These are phyloP conservation scores for Acanthamoeba triangularis DNA, from an alignment of 208 protist species.

Conservation along the genomic window DNA sequence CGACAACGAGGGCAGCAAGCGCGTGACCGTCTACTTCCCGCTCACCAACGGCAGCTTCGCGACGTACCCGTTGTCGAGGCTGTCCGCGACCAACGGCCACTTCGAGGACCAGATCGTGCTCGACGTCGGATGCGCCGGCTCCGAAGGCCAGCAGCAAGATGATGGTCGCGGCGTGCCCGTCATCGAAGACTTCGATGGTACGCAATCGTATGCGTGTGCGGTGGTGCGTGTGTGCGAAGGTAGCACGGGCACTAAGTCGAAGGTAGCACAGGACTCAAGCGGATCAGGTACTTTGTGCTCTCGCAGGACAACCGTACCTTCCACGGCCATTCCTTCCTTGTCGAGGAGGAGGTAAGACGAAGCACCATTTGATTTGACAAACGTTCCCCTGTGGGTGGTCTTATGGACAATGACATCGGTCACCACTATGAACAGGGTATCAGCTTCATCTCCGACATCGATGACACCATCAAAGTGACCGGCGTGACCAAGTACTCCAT, in stretches of 20 bases:
- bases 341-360: not conserved
- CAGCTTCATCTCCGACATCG: slow-evolving; percentile 60
- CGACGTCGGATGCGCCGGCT: not conserved
- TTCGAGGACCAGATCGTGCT: slow-evolving; percentile 39
- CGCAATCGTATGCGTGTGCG: too few relatives aligned
- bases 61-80: not conserved
- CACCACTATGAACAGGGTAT: not conserved
- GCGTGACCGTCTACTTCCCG: slow-evolving; percentile 25
- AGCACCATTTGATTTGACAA: too few relatives aligned
- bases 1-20: slow-evolving; percentile 59
- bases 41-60: slow-evolving; percentile 32
- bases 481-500: not conserved
- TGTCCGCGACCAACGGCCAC: slow-evolving; percentile 49
- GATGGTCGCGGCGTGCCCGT: not conserved
- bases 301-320: slow-evolving; percentile 27
- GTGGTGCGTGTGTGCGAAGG: not conserved
- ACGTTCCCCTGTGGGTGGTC: too few relatives aligned
- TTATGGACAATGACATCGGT: too few relatives aligned
- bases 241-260: too few relatives aligned
- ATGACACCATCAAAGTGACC: slow-evolving; percentile 18
- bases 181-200: not conserved
- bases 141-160: not conserved
- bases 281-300: not conserved
- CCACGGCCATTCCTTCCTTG: not conserved
- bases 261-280: not conserved